Conservation (phyloP, 768 basidiomycete species). For the Tylopilus plumbeoviolaceoides region DNA sequence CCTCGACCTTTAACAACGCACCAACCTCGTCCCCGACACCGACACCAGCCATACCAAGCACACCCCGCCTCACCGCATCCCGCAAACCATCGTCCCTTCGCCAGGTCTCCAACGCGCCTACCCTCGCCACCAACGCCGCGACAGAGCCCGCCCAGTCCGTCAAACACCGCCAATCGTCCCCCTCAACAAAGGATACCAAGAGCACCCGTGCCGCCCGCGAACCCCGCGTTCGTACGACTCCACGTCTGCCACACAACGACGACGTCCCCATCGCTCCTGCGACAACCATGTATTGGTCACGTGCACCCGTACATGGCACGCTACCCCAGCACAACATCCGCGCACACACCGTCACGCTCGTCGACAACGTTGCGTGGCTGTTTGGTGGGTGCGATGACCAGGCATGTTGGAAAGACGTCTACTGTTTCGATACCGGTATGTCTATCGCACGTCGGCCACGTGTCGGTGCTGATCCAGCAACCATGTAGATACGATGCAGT, state of each 20-base stretch:
- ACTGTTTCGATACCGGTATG: slow-evolving; percentile 81
- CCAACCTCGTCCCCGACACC: slow-evolving; percentile 12
- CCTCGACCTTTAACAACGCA: slow-evolving; percentile 33
- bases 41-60: slow-evolving; percentile 20
- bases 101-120: slow-evolving; percentile 27
- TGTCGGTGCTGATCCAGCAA: not conserved
- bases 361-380: slow-evolving; percentile 80
- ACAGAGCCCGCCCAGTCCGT: slow-evolving; percentile 24
- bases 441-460: not conserved
- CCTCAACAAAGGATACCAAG: slow-evolving; percentile 26
- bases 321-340: slow-evolving; percentile 68
- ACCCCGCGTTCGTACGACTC: slow-evolving; percentile 43
- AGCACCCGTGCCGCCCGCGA: slow-evolving; percentile 14
- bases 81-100: slow-evolving; percentile 32
- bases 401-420: slow-evolving; percentile 69
- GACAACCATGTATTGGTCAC: slow-evolving; percentile 83
- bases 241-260: slow-evolving; percentile 59
- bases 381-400: slow-evolving; percentile 88
- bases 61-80: slow-evolving; percentile 23
- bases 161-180: slow-evolving; percentile 26
- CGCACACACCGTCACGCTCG: slow-evolving; percentile 79
- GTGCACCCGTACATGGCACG: slow-evolving; percentile 71
- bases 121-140: slow-evolving; percentile 13
- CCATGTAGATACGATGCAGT: slow-evolving; percentile 76
- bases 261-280: slow-evolving; percentile 59